Evolutionary conservation across 2,329 filamentous ascomycete species (phyloP), one percentile per base, ranked within the genome.

Genomic region (Trichoderma endophyticum): DNA sequence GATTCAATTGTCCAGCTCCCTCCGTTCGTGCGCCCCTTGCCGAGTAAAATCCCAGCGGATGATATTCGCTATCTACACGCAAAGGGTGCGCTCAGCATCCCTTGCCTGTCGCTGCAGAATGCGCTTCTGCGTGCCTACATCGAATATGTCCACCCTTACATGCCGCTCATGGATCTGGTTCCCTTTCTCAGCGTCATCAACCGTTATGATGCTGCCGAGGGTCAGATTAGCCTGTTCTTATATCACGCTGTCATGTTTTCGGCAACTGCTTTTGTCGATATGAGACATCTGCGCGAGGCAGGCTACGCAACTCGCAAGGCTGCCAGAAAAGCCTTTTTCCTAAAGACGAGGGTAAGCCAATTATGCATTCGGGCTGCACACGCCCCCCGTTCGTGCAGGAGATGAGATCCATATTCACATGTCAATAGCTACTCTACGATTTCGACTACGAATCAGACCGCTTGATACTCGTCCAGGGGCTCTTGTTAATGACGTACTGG

Each of bases 221-320:
- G 91, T 11, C 91, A 90, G 78, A 87, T 94, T 77, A 97, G 95
- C 82, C 84, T 98, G 76, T 88, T 98, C 72, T 84, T 98, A 2
- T 98, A 97, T 81, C 95, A 98, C 79, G 93, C 95, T 12, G 92
- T 97, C 77, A 97, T 98, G 93, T 98, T 98, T 80, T 92, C 94
- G 1, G 94, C 93, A 1, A 93, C 93, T 2, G 94, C 95, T 0
- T 97, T 96, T 79, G 91, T 97, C 71, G 93, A 96, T 76, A 91
- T 94, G 83, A 89, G 91, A 71, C 86, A 91, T 78, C 85, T 98
- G 61, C 89, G 88, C 43, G 89, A 91, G 64, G 93, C 92, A 26
- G 95, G 95, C 2, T 97, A 93, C 78, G 81, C 87, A 8, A 92
- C 88, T 26, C 87, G 95, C 61, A 95, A 96, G 82, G 90, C 90